These are phyloP conservation scores for Salix exigua DNA, from an alignment of 345 rosid genomes.

Conservation along the genomic window DNA sequence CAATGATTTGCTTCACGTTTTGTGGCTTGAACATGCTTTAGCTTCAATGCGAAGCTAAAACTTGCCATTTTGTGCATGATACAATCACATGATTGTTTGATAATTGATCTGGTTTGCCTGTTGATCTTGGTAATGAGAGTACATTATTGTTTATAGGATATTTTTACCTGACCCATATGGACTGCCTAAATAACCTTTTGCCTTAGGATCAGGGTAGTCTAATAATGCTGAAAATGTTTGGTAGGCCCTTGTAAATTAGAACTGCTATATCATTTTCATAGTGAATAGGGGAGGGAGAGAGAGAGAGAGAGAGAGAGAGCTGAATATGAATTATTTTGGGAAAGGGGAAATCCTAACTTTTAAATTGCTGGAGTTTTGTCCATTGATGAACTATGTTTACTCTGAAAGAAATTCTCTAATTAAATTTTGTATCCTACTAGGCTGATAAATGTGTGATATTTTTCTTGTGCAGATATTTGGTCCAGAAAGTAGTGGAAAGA, in stretches of 20 bases:
- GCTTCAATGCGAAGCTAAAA: background rate
- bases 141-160: background rate
- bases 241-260: background rate
- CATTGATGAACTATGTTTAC: background rate
- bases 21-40: background rate
- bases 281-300: too few relatives aligned
- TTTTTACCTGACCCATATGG: background rate
- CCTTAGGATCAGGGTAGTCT: too few relatives aligned
- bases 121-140: background rate
- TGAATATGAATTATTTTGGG: too few relatives aligned
- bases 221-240: background rate
- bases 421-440: background rate
- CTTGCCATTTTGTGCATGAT: background rate
- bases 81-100: background rate
- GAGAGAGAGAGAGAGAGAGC: too few relatives aligned
- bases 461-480: conserved; percentile 67
- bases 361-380: background rate
- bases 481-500: conserved; percentile 96
- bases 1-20: background rate
- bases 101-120: background rate
- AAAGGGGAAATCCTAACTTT: background rate
- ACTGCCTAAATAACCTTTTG: too few relatives aligned
- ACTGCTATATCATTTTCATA: too few relatives aligned
- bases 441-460: background rate
- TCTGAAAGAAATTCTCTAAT: background rate